These are phyloP conservation scores for Skeletonema marinoi DNA, from an alignment of 108 stramenopile species.

Conservation along the genomic window DNA sequence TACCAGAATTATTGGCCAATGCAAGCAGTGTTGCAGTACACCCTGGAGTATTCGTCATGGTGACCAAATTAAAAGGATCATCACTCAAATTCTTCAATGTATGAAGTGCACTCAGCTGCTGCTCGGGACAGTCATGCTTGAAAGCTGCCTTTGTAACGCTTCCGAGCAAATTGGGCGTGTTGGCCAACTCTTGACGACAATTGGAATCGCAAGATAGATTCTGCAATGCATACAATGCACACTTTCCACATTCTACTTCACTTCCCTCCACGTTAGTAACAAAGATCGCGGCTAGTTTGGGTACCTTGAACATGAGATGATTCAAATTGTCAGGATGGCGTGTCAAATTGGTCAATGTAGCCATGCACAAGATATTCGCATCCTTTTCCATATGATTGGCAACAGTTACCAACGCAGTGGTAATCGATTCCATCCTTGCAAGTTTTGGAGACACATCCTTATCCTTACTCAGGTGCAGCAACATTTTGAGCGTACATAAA, in stretches of 20 bases:
- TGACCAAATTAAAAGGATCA: constrained; percentile 46
- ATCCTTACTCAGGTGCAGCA: constrained; percentile 38
- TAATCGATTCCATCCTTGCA: constrained; percentile 30
- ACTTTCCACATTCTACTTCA: constrained; percentile 38
- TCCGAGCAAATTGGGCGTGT: constrained; percentile 24
- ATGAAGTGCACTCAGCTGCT: constrained; percentile 40
- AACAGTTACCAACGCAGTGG: constrained; percentile 22
- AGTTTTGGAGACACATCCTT: constrained; percentile 33
- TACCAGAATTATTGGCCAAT: constrained; percentile 33
- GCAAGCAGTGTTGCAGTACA: constrained; percentile 43
- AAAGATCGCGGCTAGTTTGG: constrained; percentile 18
- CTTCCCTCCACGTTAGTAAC: constrained; percentile 2
- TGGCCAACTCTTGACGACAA: constrained; percentile 45
- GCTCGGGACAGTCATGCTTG: constrained; percentile 30
- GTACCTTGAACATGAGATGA: constrained; percentile 33
- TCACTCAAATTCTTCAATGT: constrained; percentile 48
- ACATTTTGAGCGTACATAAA: constrained; percentile 41
- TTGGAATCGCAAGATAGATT: constrained; percentile 41
- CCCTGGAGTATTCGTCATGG: constrained; percentile 49
- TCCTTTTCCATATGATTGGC: constrained; percentile 41
- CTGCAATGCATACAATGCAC: constrained; percentile 44
- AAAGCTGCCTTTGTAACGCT: constrained; percentile 33
- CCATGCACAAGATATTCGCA: constrained; percentile 45
- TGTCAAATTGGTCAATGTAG: constrained; percentile 46
- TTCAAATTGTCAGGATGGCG: constrained; percentile 40